A percentile compares a stretch with the other conserved stretches of the same genome.
Conservation (phyloP, 352 stramenopile genomes). For the Phytophthora aleatoria region DNA sequence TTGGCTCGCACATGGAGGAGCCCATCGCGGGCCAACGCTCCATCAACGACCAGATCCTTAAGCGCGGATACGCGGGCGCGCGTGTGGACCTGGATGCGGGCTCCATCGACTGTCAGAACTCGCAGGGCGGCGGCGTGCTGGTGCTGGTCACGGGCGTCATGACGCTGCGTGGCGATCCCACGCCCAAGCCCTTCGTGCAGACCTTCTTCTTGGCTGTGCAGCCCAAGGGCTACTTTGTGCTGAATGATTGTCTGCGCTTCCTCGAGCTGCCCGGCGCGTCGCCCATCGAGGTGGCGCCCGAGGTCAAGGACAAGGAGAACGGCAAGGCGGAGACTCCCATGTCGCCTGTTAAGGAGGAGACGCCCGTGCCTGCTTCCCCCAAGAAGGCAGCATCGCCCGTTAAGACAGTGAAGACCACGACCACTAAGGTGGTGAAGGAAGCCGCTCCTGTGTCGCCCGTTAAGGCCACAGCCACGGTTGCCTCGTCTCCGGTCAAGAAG, state of each 20-base stretch:
- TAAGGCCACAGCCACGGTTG: conserved; percentile 37
- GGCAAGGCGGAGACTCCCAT: conserved; percentile 1
- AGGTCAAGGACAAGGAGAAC: conserved; percentile 22
- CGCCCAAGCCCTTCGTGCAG: conserved; percentile 84
- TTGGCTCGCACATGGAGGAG: conserved; percentile 83
- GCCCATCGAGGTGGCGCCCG: conserved; percentile 16
- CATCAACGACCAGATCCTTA: conserved; percentile 87
- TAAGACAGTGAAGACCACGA: conserved; percentile 23
- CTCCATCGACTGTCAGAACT: conserved; percentile 88
- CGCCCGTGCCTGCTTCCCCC: conserved; percentile 27
- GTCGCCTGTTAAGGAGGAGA: conserved; percentile 32
- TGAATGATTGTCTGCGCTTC: conserved; percentile 89
- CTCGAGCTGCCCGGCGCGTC: conserved; percentile 55
- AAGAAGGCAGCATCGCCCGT: conserved; percentile 37
- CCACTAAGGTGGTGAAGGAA: conserved; percentile 30
- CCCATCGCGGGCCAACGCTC: conserved; percentile 73
- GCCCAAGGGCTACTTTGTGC: conserved; percentile 88
- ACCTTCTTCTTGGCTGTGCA: conserved; percentile 89
- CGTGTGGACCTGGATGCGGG: conserved; percentile 82
- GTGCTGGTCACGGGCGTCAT: conserved; percentile 89
- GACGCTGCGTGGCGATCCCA: conserved; percentile 58
- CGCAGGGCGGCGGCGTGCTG: conserved; percentile 70
- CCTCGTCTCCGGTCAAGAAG: conserved; percentile 45
- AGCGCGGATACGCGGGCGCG: conserved; percentile 74
- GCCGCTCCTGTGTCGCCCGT: conserved; percentile 24